Evolutionary conservation across 2,329 filamentous ascomycete genomes (phyloP), one percentile per base, ranked within the genome.

Genomic region (Catunica adiposa): DNA sequence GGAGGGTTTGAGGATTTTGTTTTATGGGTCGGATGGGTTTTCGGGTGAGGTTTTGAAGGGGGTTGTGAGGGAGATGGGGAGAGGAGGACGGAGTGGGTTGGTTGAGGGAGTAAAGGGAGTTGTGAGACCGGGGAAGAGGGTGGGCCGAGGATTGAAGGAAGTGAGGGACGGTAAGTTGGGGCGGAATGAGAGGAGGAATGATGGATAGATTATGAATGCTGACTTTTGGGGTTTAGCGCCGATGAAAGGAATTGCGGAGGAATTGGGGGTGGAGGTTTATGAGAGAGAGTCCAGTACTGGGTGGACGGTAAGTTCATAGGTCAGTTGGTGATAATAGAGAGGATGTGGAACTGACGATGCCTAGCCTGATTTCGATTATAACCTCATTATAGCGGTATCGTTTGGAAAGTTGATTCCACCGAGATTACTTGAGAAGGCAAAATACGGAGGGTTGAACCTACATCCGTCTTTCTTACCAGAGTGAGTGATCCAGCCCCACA

Each of bases 1-100:
- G n/a, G 40, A 44, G 3, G 85, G 87, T 2, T 73, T 98, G 31
- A 77, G 82, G 34, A 88, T 98, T 55, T 76, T 98, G 3, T 98
- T 96, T 69, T 97, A 89, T 69, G 92, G 92, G 60, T 92, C 90
- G 2, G 92, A 98, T 67, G 75, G 82, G 1, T 95, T 97, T 68
- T 96, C 90, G 40, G 40, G 40, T 7, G 40, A 44, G n/a, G 40
- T 44, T 3, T 44, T 44, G 40, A 44, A 22, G n/a, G 40, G 40
- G 40, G 9, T 44, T 11, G 40, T 17, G 8, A n/a, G 5, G 29
- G 29, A 34, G n/a, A n/a, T n/a, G n/a, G n/a, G n/a, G n/a, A n/a
- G n/a, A n/a, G n/a, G n/a, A n/a, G n/a, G n/a, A 34, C 29, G 40
- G 11, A 8, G 40, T 5, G 68, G 69, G 17, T 70, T 80, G 9